Evolutionary conservation across 805 yeast species (phyloP), one percentile per base, ranked within the genome.

Genomic region (Maudiozyma bulderi): DNA sequence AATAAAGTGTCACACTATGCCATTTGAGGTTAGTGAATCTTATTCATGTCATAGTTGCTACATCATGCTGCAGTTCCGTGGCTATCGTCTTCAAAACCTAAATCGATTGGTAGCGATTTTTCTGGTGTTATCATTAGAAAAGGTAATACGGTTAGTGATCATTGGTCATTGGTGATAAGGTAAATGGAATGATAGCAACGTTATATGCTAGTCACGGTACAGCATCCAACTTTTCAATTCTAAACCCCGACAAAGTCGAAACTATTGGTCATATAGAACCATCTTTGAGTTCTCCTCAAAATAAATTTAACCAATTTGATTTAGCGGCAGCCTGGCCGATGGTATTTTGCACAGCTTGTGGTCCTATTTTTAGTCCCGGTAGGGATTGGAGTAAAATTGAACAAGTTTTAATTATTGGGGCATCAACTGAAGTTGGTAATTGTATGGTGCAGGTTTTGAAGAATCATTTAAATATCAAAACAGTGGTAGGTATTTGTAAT

Each of bases 361-460:
- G 54, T 13, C 65, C 72, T 46, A 60, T 75, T 30, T 59, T 61
- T 6, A 50, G 58, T 7, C 54, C 57, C 29, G 59, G 60, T 4
- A 69, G 71, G 48, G 61, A 65, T 35, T 50, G 42, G 20, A 69
- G 67, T 34, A 69, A 70, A 8, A 65, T 68, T 13, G 68, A 78
- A 5, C 74, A 72, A 50, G 76, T 84, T 5, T 69, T 85, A 45
- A 73, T 86, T 20, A 67, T 84, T 43, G 95, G 95, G 37, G 91
- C 84, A 26, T 81, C 84, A 8, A 80, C 95, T 1, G 66, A 82
- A 10, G 89, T 83, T 13, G 89, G 90, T 26, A 60, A 73, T 31
- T 73, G 70, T 51, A 70, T 74, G 4, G 68, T 78, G 34, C 86
- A 81, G 61, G 61, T 84, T 40, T 78, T 82, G 8, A 81, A 76